These are phyloP conservation scores for Edaphochlamys debaryana DNA, from an alignment of 139 green algal species.

Conservation along the genomic window DNA sequence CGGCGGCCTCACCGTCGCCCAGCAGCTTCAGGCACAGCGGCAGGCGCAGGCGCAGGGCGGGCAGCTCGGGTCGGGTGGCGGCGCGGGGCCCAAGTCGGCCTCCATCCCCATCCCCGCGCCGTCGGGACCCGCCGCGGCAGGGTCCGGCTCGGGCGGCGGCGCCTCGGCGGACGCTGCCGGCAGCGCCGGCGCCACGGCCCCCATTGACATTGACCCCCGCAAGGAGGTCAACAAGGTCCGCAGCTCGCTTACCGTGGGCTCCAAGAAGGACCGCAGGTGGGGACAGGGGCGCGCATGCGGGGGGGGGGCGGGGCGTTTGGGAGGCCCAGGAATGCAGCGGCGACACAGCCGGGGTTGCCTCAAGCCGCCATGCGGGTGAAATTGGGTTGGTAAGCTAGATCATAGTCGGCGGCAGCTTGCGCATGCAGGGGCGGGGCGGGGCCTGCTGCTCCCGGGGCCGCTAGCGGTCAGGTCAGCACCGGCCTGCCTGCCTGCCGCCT, in stretches of 20 bases:
- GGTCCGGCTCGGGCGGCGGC: not conserved
- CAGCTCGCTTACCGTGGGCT: slow-evolving; percentile 27
- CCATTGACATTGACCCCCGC: slow-evolving; percentile 46
- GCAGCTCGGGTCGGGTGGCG: not conserved
- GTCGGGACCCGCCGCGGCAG: not conserved
- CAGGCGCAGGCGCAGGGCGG: not conserved
- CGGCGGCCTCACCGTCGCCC: not conserved
- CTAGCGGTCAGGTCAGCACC: too few species aligned
- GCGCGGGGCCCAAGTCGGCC: not conserved
- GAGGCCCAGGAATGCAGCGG: too few species aligned
- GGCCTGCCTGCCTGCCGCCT: not conserved
- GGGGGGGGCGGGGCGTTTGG: too few species aligned
- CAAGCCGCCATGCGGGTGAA: too few species aligned
- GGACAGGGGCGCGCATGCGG: too few species aligned
- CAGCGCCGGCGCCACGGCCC: not conserved
- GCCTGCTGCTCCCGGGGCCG: too few species aligned
- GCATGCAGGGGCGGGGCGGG: too few species aligned
- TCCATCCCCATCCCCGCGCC: slow-evolving; percentile 9
- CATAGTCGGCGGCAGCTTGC: too few species aligned
- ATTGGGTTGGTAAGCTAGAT: too few species aligned
- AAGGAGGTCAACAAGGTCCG: slow-evolving; percentile 53
- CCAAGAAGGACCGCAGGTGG: slow-evolving; percentile 40
- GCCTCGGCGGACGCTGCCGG: not conserved
- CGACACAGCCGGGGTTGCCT: too few species aligned
- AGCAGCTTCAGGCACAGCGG: not conserved